Base-by-base conservation (phyloP, 192 early-diverging fungal genomes). In the Allomyces macrogynus region DNA sequence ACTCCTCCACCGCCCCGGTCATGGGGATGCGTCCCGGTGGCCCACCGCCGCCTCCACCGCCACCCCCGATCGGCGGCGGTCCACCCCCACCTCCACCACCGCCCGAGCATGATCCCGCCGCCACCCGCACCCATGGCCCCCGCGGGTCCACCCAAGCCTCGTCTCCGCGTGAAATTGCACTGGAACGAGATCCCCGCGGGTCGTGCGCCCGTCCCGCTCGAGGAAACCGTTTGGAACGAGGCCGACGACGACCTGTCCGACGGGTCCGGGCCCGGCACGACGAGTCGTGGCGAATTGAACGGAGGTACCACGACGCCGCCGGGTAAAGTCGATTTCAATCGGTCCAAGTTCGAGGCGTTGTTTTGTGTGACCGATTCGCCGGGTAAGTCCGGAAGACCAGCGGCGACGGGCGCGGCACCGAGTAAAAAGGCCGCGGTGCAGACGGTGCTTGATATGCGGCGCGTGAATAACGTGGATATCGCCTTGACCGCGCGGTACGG, bases 171-270 rank as follows among this genome's bases (percentile, higher is more conserved):
- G 24, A 72, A 73, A 54, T 43, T 78, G 26, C 77, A 78, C 43
- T 80, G 77, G 78, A 69, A 72, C 62, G 77, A 80, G 65, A 71
- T 77, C 32, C 40, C 26, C 25, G 26, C 61, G 23, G 60, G 49
- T 5, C 49, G 49, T n/a, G 49, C 49, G 49, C 49, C 49, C 16
- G 49, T 57, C 49, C 49, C 43, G 57, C 23, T 67, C 65, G 67
- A 69, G 66, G 40, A 54, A 66, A 43, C 49, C 32, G 18, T 69
- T 26, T 25, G 54, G 16, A 8, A 67, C 23, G 8, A 49, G 43
- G 26, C 23, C 66, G 40, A 43, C 23, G 68, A 69, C n/a, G 61
- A 44, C 27, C 43, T 40, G 32, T 40, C 32, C 4, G 32, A 40
- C 32, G 32, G 4, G 32, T 40, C 32, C 32, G 32, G 32, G 32